Percentiles rank a stretch among this genome's conserved stretches.
phyloP scores from a whole-genome alignment of 768 basidiomycete genomes.

The Gymnopilus dilepis region DNA sequence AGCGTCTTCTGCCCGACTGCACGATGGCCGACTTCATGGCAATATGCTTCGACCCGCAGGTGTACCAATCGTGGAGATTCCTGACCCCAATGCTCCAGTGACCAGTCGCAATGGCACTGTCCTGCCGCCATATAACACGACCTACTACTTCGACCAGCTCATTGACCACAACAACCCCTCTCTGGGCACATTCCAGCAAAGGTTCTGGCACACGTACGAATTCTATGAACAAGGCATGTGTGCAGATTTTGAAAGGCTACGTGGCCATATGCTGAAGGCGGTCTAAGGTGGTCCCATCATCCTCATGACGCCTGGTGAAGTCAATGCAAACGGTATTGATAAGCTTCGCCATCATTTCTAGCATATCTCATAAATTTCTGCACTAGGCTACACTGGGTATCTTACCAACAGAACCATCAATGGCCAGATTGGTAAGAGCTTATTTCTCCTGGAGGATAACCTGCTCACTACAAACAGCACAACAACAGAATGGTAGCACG shows the following conservation, averaged over 20 bases:
- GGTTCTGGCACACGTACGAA: conserved; percentile 74
- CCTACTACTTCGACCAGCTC: conserved; percentile 63
- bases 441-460: not conserved
- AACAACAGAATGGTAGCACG: conserved; percentile 66
- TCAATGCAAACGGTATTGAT: conserved; percentile 53
- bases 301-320: conserved; percentile 70
- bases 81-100: conserved; percentile 39
- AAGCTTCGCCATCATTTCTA: conserved; percentile 4
- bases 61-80: conserved; percentile 38
- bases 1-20: conserved; percentile 26
- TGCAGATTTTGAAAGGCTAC: not conserved
- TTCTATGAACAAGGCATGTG: conserved; percentile 58
- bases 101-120: conserved; percentile 47
- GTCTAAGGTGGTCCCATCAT: conserved; percentile 62
- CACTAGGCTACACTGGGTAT: conserved; percentile 53
- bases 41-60: conserved; percentile 47
- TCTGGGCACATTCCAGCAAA: conserved; percentile 77
- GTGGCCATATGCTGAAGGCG: not conserved
- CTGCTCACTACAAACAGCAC: conserved; percentile 40
- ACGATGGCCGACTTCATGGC: conserved; percentile 46
- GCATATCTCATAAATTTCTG: not conserved
- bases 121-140: conserved; percentile 49
- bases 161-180: conserved; percentile 61
- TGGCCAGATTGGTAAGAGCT: conserved; percentile 52
- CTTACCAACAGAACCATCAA: conserved; percentile 68